A percentile compares a stretch with the other conserved stretches of the same genome.
phyloP scores from a whole-genome alignment of 148 eudicot species.

The Rhododendron henanense region DNA sequence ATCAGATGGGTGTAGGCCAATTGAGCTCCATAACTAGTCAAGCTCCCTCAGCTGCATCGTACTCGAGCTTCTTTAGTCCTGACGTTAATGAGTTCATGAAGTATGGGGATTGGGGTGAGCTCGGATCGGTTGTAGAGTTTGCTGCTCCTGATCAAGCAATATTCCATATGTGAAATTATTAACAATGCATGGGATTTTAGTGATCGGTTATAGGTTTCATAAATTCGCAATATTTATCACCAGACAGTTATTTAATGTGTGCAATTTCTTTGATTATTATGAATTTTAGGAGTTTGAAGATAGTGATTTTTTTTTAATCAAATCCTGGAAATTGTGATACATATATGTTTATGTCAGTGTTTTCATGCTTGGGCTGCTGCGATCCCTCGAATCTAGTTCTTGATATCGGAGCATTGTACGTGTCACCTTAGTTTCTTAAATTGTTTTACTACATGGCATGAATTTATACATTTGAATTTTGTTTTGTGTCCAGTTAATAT shows the following conservation, averaged over 20 bases:
- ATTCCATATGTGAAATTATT: not conserved
- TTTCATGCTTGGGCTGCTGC: not conserved
- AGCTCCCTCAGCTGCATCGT: conserved; percentile 18
- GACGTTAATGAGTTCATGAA: conserved; percentile 33
- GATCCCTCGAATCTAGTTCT: not conserved
- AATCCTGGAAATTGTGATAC: not conserved
- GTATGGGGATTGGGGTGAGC: conserved; percentile 67
- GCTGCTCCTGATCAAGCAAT: conserved; percentile 24
- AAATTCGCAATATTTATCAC: not conserved
- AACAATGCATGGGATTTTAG: not conserved
- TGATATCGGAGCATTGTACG: not conserved
- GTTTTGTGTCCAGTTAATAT: too few relatives aligned
- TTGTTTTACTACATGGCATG: not conserved
- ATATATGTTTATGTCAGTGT: not conserved
- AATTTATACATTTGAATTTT: not conserved
- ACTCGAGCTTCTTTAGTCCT: conserved; percentile 31
- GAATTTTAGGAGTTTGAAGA: not conserved
- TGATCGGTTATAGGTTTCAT: not conserved
- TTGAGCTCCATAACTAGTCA: conserved; percentile 18
- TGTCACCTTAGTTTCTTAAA: not conserved
- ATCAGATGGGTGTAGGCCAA: conserved; percentile 13
- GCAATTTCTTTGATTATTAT: not conserved
- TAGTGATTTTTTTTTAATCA: not conserved
- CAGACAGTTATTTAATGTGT: not conserved
- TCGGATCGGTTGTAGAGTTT: conserved; percentile 46